These are phyloP conservation scores for Boechera stricta DNA, from an alignment of 345 rosid species.

Conservation along the genomic window DNA sequence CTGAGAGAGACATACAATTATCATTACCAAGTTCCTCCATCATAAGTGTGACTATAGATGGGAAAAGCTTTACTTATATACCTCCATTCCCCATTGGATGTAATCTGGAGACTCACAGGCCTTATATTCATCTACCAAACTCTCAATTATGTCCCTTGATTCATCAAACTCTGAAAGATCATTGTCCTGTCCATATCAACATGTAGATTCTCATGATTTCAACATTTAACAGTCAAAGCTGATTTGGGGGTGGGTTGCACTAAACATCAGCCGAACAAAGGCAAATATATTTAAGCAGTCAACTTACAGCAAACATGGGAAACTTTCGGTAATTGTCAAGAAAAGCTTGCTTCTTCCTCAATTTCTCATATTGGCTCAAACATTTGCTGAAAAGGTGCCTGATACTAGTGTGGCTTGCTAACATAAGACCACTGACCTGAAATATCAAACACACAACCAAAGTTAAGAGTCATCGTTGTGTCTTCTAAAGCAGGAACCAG, in stretches of 20 bases:
- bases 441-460: neutral
- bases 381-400: conserved; percentile 1
- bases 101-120: conserved; percentile 94
- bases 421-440: conserved; percentile 10
- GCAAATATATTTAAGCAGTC: neutral
- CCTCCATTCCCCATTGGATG: conserved; percentile 88
- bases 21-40: neutral
- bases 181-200: conserved; percentile 67
- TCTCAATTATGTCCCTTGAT: conserved; percentile 86
- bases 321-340: conserved; percentile 6
- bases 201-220: conserved; percentile 13
- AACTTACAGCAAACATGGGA: conserved; percentile 8
- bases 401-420: neutral
- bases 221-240: neutral
- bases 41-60: neutral
- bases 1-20: neutral
- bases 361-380: neutral
- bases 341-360: conserved; percentile 6
- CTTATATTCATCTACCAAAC: conserved; percentile 90
- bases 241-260: neutral
- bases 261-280: conserved; percentile 5
- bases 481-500: neutral
- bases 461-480: neutral
- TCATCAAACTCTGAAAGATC: conserved; percentile 98
- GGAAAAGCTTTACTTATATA: neutral